Conservation (phyloP, 2,329 filamentous ascomycete genomes). For the Pseudophaeomoniella oleicola region DNA sequence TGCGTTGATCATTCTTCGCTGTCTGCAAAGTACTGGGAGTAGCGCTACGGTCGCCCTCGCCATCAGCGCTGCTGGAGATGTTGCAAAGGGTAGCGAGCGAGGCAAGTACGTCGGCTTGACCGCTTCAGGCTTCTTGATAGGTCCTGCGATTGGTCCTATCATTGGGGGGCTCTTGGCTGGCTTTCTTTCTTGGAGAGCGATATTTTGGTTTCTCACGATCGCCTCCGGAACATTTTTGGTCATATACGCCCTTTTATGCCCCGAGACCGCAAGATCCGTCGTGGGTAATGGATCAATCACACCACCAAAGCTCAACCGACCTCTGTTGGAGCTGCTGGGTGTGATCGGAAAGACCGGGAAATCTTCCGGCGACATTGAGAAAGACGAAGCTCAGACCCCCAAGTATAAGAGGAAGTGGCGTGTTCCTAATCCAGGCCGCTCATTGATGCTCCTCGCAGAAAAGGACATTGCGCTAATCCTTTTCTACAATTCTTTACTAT, state of each 20-base stretch:
- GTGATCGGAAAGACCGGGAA: too few species aligned
- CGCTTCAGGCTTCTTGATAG: slow-evolving; percentile 36
- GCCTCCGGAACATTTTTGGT: not conserved
- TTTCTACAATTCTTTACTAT: slow-evolving; percentile 18
- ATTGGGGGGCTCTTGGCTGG: slow-evolving; percentile 20
- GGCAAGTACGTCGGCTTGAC: slow-evolving; percentile 59
- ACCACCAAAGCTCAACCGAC: slow-evolving; percentile 5
- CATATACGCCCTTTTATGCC: slow-evolving; percentile 12
- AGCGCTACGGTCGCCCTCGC: slow-evolving; percentile 57
- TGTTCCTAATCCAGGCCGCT: slow-evolving; percentile 30
- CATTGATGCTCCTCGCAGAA: slow-evolving; percentile 23
- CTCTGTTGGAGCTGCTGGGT: slow-evolving; percentile 2
- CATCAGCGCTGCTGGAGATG: slow-evolving; percentile 57
- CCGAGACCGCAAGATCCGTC: slow-evolving; percentile 21
- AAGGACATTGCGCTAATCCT: slow-evolving; percentile 23
- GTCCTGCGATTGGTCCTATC: slow-evolving; percentile 20
- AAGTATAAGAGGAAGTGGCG: slow-evolving; percentile 18
- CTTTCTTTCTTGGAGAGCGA: slow-evolving; percentile 23
- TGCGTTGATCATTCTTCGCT: slow-evolving; percentile 21
- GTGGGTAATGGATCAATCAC: slow-evolving; percentile 15
- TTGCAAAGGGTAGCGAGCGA: slow-evolving; percentile 53
- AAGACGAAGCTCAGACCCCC: not conserved
- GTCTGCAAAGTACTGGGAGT: slow-evolving; percentile 36
- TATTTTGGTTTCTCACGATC: slow-evolving; percentile 27
- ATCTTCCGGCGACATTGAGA: too few species aligned